Conservation (phyloP, 768 basidiomycete species). For the Leccinum fibrillosum region DNA sequence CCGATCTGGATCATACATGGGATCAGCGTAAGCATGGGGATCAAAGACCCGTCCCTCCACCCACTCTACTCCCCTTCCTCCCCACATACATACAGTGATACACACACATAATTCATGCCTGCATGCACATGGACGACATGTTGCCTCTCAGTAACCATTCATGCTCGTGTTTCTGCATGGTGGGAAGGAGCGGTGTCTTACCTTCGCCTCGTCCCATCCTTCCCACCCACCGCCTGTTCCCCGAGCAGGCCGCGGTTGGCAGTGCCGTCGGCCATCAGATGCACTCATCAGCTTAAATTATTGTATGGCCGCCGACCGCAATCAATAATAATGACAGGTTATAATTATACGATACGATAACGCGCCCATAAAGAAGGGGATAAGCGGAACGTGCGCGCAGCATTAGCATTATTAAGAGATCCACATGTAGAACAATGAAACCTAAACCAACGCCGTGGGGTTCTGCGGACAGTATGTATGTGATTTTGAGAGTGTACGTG, state of each 20-base stretch:
- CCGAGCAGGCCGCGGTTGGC: slow-evolving; percentile 5
- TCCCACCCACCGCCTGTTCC: slow-evolving; percentile 12
- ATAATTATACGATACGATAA: slow-evolving; percentile 4
- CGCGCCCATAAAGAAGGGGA: neutral
- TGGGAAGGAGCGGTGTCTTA: slow-evolving; percentile 25
- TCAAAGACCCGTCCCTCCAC: neutral
- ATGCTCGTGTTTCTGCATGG: slow-evolving; percentile 10
- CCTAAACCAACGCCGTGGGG: slow-evolving; percentile 47
- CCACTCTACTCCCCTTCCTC: neutral
- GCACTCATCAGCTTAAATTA: neutral
- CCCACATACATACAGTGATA: neutral
- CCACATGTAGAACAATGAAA: slow-evolving; percentile 60
- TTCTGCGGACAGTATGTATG: slow-evolving; percentile 44
- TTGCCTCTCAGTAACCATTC: slow-evolving; percentile 7
- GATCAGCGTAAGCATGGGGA: slow-evolving; percentile 10
- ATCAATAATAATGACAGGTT: slow-evolving; percentile 21
- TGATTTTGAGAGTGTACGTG: slow-evolving; percentile 59
- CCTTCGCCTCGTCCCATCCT: slow-evolving; percentile 6
- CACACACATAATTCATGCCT: neutral
- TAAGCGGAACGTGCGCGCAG: slow-evolving; percentile 46
- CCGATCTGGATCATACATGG: slow-evolving; percentile 13
- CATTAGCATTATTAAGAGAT: slow-evolving; percentile 47
- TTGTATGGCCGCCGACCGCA: slow-evolving; percentile 24
- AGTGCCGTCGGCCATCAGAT: slow-evolving; percentile 3
- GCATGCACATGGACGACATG: slow-evolving; percentile 14